phyloP scores from a whole-genome alignment of 2,329 filamentous ascomycete genomes.

The Penicillium sclerotigenum region DNA sequence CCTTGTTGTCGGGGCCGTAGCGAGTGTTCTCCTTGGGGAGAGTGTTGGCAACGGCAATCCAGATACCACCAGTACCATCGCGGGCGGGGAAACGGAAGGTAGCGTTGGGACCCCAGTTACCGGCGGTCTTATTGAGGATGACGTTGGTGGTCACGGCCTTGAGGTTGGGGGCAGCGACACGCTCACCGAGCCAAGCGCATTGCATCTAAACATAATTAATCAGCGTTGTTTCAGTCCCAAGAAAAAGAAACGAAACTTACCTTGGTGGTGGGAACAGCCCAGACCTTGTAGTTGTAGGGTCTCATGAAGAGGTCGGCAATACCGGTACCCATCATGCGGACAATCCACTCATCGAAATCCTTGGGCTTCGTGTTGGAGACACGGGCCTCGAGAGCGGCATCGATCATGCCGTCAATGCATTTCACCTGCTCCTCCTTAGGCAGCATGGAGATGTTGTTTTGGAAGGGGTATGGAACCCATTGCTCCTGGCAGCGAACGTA shows the following conservation, averaged over 20 bases:
- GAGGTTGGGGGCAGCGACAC: slow-evolving; percentile 92
- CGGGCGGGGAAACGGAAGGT: slow-evolving; percentile 97
- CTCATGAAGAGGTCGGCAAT: slow-evolving; percentile 97
- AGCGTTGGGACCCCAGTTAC: slow-evolving; percentile 96
- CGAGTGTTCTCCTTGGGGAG: slow-evolving; percentile 87
- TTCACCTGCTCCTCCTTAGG: slow-evolving; percentile 95
- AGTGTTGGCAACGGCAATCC: slow-evolving; percentile 94
- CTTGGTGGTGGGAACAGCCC: slow-evolving; percentile 96
- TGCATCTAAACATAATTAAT: slow-evolving; percentile 69
- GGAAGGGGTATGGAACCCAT: slow-evolving; percentile 99
- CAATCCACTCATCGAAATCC: slow-evolving; percentile 97
- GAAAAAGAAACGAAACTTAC: slow-evolving; percentile 49
- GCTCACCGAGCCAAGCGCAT: slow-evolving; percentile 97
- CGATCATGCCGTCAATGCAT: slow-evolving; percentile 93
- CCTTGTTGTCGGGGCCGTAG: slow-evolving; percentile 80
- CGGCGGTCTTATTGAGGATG: slow-evolving; percentile 91
- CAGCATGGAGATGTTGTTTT: slow-evolving; percentile 99
- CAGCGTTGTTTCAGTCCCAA: not conserved
- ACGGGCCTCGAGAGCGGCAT: slow-evolving; percentile 82
- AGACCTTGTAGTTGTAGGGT: slow-evolving; percentile 99
- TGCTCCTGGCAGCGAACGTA: slow-evolving; percentile 95
- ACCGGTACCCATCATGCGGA: slow-evolving; percentile 84
- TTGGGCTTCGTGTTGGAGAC: slow-evolving; percentile 88
- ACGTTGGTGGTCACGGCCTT: slow-evolving; percentile 93
- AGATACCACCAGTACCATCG: slow-evolving; percentile 96